Evolutionary conservation across 2,329 filamentous ascomycete species (phyloP), one percentile per base, ranked within the genome.

Genomic region (Epichloe sylvatica): DNA sequence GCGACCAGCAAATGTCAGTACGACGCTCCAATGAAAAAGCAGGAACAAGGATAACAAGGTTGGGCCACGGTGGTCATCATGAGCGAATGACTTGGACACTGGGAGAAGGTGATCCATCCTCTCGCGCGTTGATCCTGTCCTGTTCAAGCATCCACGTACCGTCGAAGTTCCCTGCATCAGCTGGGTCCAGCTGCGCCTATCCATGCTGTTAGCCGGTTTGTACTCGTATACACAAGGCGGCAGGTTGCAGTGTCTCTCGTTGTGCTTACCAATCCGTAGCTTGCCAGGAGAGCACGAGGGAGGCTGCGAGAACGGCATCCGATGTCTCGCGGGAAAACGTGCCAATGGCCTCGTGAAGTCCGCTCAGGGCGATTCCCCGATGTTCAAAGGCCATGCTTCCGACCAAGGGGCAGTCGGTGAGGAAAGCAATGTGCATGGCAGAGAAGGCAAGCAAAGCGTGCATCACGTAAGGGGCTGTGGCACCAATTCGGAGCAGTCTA

Each of bases 231-330:
- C 47, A 30, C 41, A 36, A 38, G 43, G 30, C 41, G 39, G 36
- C 15, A 35, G 35, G 25, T 36, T 50, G 37, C 49, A 53, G 46
- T 34, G 30, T 45, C 12, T 36, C 6, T 15, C 15, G 35, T 36
- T 45, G 21, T 25, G 50, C 83, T 74, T 76, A 94, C 91, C 90
- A 97, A 71, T 97, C 91, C 52, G 84, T 92, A 50, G 88, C 86
- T 70, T 97, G 91, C 90, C 92, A 97, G 37, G 90, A 94, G 46
- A 98, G 76, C 45, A 97, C 78, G 42, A 96, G 80, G 25, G 91
- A 96, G 34, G 90, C 87, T 25, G 90, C 91, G 49, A 98, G 76
- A 54, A 96, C 83, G 41, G 90, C 89, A 67, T 98, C 91, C 2
- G 88, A 91, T 53, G 89, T 94, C 47, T 84, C 81, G 58, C 81